A percentile compares a stretch with the other conserved stretches of the same genome.
Conservation (phyloP, 2,329 filamentous ascomycete species). For the Chaetomium olivaceum region DNA sequence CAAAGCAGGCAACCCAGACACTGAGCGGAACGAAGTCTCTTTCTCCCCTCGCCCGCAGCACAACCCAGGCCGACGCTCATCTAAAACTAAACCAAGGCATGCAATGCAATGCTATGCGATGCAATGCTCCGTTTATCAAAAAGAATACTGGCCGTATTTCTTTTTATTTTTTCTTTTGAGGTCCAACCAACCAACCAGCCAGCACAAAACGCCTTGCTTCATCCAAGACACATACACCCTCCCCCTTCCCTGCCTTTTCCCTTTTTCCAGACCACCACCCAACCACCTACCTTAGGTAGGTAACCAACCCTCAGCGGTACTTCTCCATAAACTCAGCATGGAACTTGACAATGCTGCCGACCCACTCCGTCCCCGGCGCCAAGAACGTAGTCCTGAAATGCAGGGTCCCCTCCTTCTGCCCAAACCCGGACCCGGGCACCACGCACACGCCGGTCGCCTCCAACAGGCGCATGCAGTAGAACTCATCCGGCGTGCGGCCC, state of each 20-base stretch:
- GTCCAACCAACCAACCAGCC: background rate
- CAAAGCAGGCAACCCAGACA: background rate
- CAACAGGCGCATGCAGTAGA: constrained; percentile 87
- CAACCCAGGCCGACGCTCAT: background rate
- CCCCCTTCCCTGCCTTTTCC: too few species aligned
- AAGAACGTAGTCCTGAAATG: constrained; percentile 98
- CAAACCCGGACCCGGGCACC: constrained; percentile 89
- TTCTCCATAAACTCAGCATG: constrained; percentile 88
- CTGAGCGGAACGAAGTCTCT: background rate
- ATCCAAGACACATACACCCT: background rate
- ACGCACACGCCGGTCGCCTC: constrained; percentile 95
- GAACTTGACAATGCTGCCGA: constrained; percentile 82
- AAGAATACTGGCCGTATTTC: background rate
- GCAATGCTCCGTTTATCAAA: background rate
- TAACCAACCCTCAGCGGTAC: constrained; percentile 52
- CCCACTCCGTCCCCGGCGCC: constrained; percentile 94
- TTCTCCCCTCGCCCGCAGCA: background rate
- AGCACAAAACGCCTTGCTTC: background rate
- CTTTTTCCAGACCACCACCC: background rate
- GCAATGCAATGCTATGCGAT: constrained; percentile 4
- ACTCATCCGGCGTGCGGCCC: constrained; percentile 79
- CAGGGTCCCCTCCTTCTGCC: constrained; percentile 84
- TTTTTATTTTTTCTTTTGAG: background rate
- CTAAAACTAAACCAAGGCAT: background rate
- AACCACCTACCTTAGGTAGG: too few species aligned